phyloP scores from a whole-genome alignment of 306 rosid genomes.

The Malus fusca region DNA sequence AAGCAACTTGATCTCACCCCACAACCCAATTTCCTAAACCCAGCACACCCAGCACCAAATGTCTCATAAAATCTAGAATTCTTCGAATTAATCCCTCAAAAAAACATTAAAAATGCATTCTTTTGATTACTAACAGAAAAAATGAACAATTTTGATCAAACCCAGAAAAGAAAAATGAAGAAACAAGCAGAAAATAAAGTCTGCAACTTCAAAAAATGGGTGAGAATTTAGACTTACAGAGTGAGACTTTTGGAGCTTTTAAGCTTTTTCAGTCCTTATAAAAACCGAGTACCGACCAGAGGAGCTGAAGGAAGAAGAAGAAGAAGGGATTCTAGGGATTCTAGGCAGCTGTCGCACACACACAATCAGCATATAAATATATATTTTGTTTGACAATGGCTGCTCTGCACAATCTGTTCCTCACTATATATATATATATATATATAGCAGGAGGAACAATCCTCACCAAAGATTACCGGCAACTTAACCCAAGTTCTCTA shows the following conservation, averaged over 20 bases:
- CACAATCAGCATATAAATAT: neutral
- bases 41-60: neutral
- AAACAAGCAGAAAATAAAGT: constrained; percentile 10
- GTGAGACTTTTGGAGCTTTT: constrained; percentile 10
- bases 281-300: neutral
- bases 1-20: constrained; percentile 8
- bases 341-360: neutral
- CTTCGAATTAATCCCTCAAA: neutral
- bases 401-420: neutral
- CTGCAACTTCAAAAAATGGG: neutral
- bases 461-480: constrained; percentile 11
- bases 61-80: constrained; percentile 28
- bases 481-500: constrained; percentile 21
- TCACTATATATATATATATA: neutral
- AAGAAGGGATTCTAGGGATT: constrained; percentile 8
- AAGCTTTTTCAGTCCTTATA: neutral
- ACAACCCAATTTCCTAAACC: constrained; percentile 4
- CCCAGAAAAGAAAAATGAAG: constrained; percentile 19
- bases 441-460: constrained; percentile 9
- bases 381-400: constrained; percentile 12
- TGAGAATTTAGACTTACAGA: constrained; percentile 29
- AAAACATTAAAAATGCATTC: neutral
- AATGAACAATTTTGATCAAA: neutral
- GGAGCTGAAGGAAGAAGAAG: neutral
- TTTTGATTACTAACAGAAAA: neutral